Conservation (phyloP, 2,329 filamentous ascomycete species). For the Chrysoporthe deuterocubensis region DNA sequence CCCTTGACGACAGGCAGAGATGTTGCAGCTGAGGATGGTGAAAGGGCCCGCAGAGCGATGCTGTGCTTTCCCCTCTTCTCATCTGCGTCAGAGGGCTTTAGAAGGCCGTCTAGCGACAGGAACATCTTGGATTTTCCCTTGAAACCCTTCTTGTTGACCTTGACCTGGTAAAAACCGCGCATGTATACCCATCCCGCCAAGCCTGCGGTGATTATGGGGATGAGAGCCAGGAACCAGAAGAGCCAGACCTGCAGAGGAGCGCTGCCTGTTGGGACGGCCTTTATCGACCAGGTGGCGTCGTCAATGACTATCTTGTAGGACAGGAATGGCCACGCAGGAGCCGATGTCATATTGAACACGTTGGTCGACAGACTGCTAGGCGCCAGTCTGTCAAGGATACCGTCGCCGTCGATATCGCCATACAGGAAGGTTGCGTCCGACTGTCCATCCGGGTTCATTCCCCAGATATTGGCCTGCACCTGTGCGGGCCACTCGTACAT, state of each 20-base stretch:
- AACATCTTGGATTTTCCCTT: slow-evolving; percentile 32
- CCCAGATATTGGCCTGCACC: slow-evolving; percentile 67
- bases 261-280: slow-evolving; percentile 56
- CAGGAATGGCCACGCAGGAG: slow-evolving; percentile 56
- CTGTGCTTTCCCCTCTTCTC: slow-evolving; percentile 37
- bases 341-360: slow-evolving; percentile 60
- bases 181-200: slow-evolving; percentile 60
- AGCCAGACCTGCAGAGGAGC: slow-evolving; percentile 56
- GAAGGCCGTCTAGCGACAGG: slow-evolving; percentile 26
- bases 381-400: slow-evolving; percentile 62
- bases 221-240: slow-evolving; percentile 55
- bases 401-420: slow-evolving; percentile 63
- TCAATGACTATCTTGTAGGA: slow-evolving; percentile 59
- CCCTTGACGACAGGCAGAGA: slow-evolving; percentile 29
- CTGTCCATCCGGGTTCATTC: slow-evolving; percentile 63
- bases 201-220: slow-evolving; percentile 55
- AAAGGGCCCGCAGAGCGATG: slow-evolving; percentile 27
- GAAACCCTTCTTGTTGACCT: slow-evolving; percentile 64
- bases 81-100: slow-evolving; percentile 24
- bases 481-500: slow-evolving; percentile 65
- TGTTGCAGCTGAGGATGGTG: slow-evolving; percentile 24
- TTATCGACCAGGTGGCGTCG: slow-evolving; percentile 56
- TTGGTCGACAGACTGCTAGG: slow-evolving; percentile 58
- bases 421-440: slow-evolving; percentile 62
- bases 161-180: slow-evolving; percentile 56